phyloP scores from a whole-genome alignment of 495 filamentous ascomycete species.

The Aspergillus nanangensis region DNA sequence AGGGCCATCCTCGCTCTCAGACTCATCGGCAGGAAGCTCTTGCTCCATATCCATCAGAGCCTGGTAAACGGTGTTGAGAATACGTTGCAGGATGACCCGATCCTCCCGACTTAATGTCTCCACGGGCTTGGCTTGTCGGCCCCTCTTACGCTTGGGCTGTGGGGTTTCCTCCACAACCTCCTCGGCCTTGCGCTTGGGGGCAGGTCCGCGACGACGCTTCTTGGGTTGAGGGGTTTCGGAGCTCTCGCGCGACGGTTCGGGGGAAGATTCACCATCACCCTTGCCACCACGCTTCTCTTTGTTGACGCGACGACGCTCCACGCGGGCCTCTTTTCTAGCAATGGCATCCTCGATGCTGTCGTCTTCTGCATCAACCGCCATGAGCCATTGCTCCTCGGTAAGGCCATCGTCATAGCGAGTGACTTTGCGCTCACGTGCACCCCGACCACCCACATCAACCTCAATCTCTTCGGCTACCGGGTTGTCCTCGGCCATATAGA shows the following conservation, averaged over 20 bases:
- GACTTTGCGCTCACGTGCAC: constrained; percentile 86
- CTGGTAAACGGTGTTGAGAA: constrained; percentile 70
- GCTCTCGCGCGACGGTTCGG: constrained; percentile 69
- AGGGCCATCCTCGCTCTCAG: constrained; percentile 57
- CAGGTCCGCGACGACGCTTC: constrained; percentile 76
- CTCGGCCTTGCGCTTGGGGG: constrained; percentile 78
- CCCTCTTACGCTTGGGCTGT: constrained; percentile 76
- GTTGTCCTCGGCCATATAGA: constrained; percentile 84
- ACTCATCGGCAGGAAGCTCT: constrained; percentile 52
- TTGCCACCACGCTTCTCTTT: constrained; percentile 56
- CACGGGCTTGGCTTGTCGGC: constrained; percentile 61
- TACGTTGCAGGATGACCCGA: constrained; percentile 61
- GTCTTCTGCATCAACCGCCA: constrained; percentile 91
- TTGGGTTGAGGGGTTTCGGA: constrained; percentile 66
- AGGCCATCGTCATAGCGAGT: constrained; percentile 97
- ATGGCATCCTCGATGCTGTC: constrained; percentile 91
- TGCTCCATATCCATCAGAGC: constrained; percentile 73
- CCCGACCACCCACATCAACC: constrained; percentile 75
- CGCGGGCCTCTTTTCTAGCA: constrained; percentile 79
- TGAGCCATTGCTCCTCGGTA: constrained; percentile 94
- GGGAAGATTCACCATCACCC: constrained; percentile 62
- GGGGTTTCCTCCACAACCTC: constrained; percentile 73
- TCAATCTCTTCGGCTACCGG: constrained; percentile 74
- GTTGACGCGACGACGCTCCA: constrained; percentile 71
- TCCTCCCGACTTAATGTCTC: constrained; percentile 48